Evolutionary conservation across 1,284 basidiomycete species (phyloP).

Genomic region (Boletellus sp.): DNA sequence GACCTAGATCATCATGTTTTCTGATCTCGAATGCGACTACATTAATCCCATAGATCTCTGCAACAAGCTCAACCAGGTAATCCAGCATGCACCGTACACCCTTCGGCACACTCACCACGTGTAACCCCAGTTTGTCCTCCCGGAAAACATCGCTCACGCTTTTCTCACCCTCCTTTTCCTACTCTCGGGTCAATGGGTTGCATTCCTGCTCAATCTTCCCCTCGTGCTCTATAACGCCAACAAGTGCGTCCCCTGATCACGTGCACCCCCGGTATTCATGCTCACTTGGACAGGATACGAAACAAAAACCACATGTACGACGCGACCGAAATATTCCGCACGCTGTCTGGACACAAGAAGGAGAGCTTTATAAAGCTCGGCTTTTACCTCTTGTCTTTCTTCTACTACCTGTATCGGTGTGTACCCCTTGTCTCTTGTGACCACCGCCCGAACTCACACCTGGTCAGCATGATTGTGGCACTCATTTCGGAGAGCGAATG

Average conservation of each 20-base stretch:
- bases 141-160: slow-evolving; percentile 94
- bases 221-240: slow-evolving; percentile 90
- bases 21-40: slow-evolving; percentile 96
- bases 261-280: background rate
- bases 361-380: slow-evolving; percentile 96
- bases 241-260: slow-evolving; percentile 61
- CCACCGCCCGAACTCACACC: slow-evolving; percentile 2
- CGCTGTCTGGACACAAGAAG: slow-evolving; percentile 92
- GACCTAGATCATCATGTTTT: slow-evolving; percentile 97
- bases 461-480: slow-evolving; percentile 77
- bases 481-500: slow-evolving; percentile 79
- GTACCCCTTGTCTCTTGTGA: slow-evolving; percentile 30
- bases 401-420: slow-evolving; percentile 94
- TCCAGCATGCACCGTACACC: background rate
- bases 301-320: slow-evolving; percentile 98
- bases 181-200: slow-evolving; percentile 93
- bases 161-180: slow-evolving; percentile 87
- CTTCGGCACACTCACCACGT: background rate
- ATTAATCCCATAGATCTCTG: slow-evolving; percentile 99
- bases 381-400: slow-evolving; percentile 92
- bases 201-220: slow-evolving; percentile 90
- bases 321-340: slow-evolving; percentile 98
- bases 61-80: slow-evolving; percentile 98
- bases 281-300: slow-evolving; percentile 63
- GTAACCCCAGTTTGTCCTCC: slow-evolving; percentile 82